Base-by-base conservation (phyloP, 225 moss, liverwort and hornwort species). In the Straminergon stramineum region DNA sequence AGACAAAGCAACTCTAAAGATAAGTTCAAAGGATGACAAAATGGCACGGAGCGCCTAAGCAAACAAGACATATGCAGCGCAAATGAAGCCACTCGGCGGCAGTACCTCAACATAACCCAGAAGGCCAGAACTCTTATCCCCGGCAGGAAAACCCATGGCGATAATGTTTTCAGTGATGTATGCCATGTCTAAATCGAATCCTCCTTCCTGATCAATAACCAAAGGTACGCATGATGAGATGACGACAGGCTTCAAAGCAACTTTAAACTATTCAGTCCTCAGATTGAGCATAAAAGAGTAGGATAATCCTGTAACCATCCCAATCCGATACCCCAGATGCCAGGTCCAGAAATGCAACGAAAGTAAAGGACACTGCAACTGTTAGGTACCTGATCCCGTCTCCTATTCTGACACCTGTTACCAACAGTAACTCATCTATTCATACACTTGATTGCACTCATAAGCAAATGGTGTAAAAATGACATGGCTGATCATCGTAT, bases 161-260 rank as follows among this genome's bases (percentile, higher is more conserved):
- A 99, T 99, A 89, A 99, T 96, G 84, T 99, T 99, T 90, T 99
- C 99, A 76, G 99, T 99, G 73, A 99, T 99, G 87, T 99, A 99
- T 17, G 97, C 91, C 91, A 99, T 94, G 92, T 99, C 99, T 86
- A 99, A 90, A 92, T 99, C 99, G 91, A 99, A 99, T 84, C 96
- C 97, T 92, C 99, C 99, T 94, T 99, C 97, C 99, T 99, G 92
- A 73, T 61, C 51, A 32, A 89, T n/a, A 87, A n/a, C 24, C 82
- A 43, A 82, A 66, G 55, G 31, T 35, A 53, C 11, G n/a, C 19
- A 79, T 67, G 43, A 79, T 87, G n/a, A 88, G 70, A 61, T n/a
- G 56, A 39, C 30, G 18, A 32, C 75, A 80, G 48, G 58, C 60
- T 61, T 53, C 78, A 81, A 51, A 41, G 81, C 87, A 34, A 56